Percentiles rank a stretch among this genome's conserved stretches.
These are phyloP conservation scores for Alternaria hordeiaustralica DNA, from an alignment of 2,329 filamentous ascomycete genomes.

Conservation along the genomic window DNA sequence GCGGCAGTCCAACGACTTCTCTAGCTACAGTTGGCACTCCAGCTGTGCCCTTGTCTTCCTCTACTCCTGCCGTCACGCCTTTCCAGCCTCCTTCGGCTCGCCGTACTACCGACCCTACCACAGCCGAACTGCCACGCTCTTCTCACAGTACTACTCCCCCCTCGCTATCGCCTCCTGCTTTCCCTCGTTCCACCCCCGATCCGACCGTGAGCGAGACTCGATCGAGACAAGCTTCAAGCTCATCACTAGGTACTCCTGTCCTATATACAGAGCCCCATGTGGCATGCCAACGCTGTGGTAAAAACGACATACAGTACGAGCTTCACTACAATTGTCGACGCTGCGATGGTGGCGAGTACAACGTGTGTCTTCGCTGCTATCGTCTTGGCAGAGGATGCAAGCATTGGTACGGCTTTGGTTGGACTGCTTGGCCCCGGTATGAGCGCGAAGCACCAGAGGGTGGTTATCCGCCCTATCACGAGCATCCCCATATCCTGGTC, in stretches of 20 bases:
- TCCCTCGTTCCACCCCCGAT: conserved; percentile 42
- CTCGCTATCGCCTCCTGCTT: conserved; percentile 23
- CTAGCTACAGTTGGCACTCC: conserved; percentile 33
- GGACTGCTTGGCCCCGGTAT: conserved; percentile 72
- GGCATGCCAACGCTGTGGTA: conserved; percentile 73
- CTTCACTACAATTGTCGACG: conserved; percentile 81
- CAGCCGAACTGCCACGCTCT: conserved; percentile 25
- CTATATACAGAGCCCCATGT: conserved; percentile 75
- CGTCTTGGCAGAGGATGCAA: conserved; percentile 76
- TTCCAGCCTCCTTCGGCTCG: conserved; percentile 31
- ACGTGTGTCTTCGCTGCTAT: conserved; percentile 84
- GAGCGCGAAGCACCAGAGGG: conserved; percentile 53
- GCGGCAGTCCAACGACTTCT: conserved; percentile 37
- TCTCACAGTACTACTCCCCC: conserved; percentile 39
- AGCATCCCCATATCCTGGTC: conserved; percentile 61
- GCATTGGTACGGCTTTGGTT: conserved; percentile 88
- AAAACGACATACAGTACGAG: conserved; percentile 78
- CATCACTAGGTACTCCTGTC: conserved; percentile 24
- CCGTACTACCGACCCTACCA: conserved; percentile 41
- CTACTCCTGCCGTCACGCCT: conserved; percentile 21
- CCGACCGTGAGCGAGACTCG: conserved; percentile 24
- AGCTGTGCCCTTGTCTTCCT: conserved; percentile 21
- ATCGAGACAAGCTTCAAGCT: conserved; percentile 23
- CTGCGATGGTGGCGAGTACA: conserved; percentile 75
- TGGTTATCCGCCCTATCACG: conserved; percentile 50